Evolutionary conservation across 2,329 filamentous ascomycete species (phyloP).

Genomic region (Aspergillus tamarii): DNA sequence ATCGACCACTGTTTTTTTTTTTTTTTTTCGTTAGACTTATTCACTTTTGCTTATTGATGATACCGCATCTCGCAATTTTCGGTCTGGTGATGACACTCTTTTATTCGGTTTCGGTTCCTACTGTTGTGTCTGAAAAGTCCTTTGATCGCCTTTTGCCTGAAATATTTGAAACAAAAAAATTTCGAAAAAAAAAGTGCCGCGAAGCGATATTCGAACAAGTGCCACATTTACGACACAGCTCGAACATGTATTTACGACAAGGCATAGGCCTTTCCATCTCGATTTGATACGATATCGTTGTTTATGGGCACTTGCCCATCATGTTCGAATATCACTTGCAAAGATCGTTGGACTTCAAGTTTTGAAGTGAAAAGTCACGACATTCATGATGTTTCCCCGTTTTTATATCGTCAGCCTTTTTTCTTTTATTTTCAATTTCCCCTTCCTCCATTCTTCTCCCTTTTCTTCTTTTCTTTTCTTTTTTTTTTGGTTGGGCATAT

Average conservation of each 20-base stretch:
- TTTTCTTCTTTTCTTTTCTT: conserved; percentile 26
- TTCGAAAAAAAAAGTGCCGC: conserved; percentile 35
- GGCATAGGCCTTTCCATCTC: conserved; percentile 7
- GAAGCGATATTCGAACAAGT: conserved; percentile 31
- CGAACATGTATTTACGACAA: conserved; percentile 20
- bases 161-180: conserved; percentile 34
- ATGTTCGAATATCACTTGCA: conserved; percentile 20
- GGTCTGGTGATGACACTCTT: conserved; percentile 31
- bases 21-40: conserved; percentile 30
- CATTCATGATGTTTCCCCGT: conserved; percentile 44
- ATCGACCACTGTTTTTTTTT: conserved; percentile 26
- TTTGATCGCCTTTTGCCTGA: conserved; percentile 33
- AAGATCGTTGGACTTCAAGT: conserved; percentile 20
- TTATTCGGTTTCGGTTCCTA: conserved; percentile 36
- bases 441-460: conserved; percentile 11
- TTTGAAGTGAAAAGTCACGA: conserved; percentile 37
- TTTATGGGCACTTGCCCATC: conserved; percentile 20
- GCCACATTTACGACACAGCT: conserved; percentile 22
- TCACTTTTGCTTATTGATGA: conserved; percentile 31
- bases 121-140: conserved; percentile 36
- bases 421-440: conserved; percentile 18
- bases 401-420: conserved; percentile 1
- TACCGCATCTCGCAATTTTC: conserved; percentile 32
- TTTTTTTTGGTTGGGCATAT: conserved; percentile 41
- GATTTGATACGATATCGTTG: conserved; percentile 23